Conservation (phyloP, 305 asterid species). For the Petunia hybrid region DNA sequence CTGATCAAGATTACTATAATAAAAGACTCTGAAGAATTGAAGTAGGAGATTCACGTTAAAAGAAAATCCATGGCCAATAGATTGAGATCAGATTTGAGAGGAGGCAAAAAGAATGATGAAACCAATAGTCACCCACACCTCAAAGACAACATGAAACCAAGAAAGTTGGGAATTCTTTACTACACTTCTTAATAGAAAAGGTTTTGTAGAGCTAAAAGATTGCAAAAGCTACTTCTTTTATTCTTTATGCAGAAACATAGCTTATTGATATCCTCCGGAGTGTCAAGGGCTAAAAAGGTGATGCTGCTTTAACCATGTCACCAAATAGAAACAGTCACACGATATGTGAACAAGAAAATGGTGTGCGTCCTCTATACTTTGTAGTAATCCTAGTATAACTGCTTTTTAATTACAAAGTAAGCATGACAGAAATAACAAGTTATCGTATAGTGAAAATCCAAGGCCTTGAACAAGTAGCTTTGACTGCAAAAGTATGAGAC, state of each 20-base stretch:
- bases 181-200: conserved; percentile 20
- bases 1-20: conserved; percentile 3
- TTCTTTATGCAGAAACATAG: conserved; percentile 1
- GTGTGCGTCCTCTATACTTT: conserved; percentile 15
- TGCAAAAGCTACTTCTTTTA: conserved; percentile 28
- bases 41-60: conserved; percentile 10
- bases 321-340: background rate
- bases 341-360: conserved; percentile 16
- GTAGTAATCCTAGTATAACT: conserved; percentile 2
- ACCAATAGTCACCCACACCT: conserved; percentile 8
- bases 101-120: conserved; percentile 5
- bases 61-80: background rate
- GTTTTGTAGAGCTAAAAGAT: conserved; percentile 6
- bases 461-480: conserved; percentile 24
- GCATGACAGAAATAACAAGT: background rate
- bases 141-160: conserved; percentile 15
- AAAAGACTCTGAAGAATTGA: background rate
- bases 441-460: conserved; percentile 1
- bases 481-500: conserved; percentile 16
- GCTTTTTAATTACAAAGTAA: conserved; percentile 16
- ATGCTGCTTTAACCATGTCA: conserved; percentile 16
- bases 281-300: conserved; percentile 23
- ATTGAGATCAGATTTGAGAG: background rate
- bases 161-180: background rate
- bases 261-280: background rate